Evolutionary conservation across 306 rosid species (phyloP), one percentile per base, ranked within the genome.

Genomic region (Rubus idaeus): DNA sequence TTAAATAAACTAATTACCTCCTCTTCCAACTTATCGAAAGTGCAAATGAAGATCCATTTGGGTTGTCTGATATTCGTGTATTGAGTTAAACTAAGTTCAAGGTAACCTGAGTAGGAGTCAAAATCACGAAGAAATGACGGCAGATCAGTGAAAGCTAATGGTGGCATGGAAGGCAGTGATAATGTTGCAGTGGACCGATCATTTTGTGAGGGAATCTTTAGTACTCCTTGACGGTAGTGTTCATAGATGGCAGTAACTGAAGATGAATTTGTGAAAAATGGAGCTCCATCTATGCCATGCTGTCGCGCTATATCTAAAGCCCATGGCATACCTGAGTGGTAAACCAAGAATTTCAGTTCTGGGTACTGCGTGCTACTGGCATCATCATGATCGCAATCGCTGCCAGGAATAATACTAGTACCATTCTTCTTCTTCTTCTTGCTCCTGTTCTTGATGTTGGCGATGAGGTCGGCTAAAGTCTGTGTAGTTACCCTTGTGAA

Each of bases 201-300:
- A 17, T 8, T 46, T 64, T 64, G 39, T 64, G 69, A 16, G 39
- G 80, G 83, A 58, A 84, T 47, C 37, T 20, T 39, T 37, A 70
- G 30, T 42, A 55, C 17, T 3, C 70, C 75, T 3, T 46, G 45
- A 18, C 42, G 10, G 20, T 74, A 47, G 17, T 41, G 40, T 16
- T 75, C 72, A 68, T 74, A 84, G 13, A 75, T 30, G 11, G 79
- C 58, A 58, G 52, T 78, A 0, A 75, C 85, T 13, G 80, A 77
- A 20, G 68, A 78, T 2, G 84, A 65, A n/a, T 57, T 74, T 0
- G 87, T 84, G 77, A 81, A 84, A 14, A 84, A 84, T 4, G 87
- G 61, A 18, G 75, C 80, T 6, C 78, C 70, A 0, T 16, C 6
- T 3, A 83, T n/a, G 12, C 77, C 79, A 21, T 39, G 50, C 30